Conservation (phyloP, 495 filamentous ascomycete species). For the Apiosordaria backusii region DNA sequence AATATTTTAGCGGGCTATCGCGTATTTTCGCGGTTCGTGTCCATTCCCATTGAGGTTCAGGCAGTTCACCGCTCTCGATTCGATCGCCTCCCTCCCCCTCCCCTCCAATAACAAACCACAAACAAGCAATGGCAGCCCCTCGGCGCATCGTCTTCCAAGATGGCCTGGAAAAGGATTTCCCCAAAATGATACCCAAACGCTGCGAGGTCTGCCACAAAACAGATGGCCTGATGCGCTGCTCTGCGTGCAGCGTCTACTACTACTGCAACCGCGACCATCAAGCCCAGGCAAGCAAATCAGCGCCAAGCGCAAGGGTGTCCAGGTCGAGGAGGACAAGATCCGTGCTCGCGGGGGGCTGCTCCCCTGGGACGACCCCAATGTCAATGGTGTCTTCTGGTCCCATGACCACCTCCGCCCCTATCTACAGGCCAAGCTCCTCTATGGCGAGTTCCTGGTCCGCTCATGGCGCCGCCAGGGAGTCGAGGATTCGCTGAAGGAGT, state of each 20-base stretch:
- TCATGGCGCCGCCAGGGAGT: conserved; percentile 38
- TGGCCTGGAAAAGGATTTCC: conserved; percentile 13
- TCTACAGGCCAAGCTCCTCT: conserved; percentile 37
- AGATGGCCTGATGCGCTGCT: conserved; percentile 26
- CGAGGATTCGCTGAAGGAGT: conserved; percentile 33
- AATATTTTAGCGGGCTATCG: too few species aligned
- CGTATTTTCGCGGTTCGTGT: neutral
- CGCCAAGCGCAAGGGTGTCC: conserved; percentile 17
- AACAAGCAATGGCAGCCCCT: neutral
- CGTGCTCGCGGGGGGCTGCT: conserved; percentile 10
- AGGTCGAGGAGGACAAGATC: conserved; percentile 32
- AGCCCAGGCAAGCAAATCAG: conserved; percentile 35
- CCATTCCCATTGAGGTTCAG: neutral
- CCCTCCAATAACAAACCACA: neutral
- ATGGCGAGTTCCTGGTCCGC: conserved; percentile 26
- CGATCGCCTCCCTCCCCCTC: neutral
- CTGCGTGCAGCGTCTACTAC: conserved; percentile 36
- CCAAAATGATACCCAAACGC: conserved; percentile 20
- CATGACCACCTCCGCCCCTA: conserved; percentile 40
- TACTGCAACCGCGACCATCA: conserved; percentile 49
- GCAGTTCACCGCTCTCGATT: neutral
- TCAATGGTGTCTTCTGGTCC: conserved; percentile 41
- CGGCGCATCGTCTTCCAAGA: neutral
- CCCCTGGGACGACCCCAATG: conserved; percentile 16
- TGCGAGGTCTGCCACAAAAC: conserved; percentile 22